Evolutionary conservation across 306 rosid species (phyloP), one percentile per base, ranked within the genome.

Genomic region (Cucurbita maxima): DNA sequence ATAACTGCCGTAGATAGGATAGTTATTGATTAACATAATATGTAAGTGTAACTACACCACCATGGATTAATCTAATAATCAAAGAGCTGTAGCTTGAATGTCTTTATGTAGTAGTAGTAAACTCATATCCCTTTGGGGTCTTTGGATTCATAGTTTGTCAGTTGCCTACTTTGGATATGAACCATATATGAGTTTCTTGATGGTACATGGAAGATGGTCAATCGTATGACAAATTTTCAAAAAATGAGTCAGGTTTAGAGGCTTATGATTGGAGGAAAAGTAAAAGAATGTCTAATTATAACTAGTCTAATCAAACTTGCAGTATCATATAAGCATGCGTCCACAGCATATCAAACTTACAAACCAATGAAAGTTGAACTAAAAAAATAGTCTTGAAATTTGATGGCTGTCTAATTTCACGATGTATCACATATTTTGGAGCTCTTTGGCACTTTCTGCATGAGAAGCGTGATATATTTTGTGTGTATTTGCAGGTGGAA

Each of bases 401-500:
- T 19, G 38, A 20, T 66, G 54, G 72, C 53, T 5, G 9, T 18
- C 5, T 69, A 48, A 25, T 69, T 45, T 13, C 43, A 69, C 13
- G 58, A 69, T 25, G 20, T 50, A 48, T 48, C 30, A 36, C 25
- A 25, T 30, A 69, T 14, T 36, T 71, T 71, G 59, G 44, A 71
- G 55, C 37, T 25, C 58, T 15, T 25, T 22, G 18, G 2, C 5
- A 0, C 40, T 30, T 71, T 48, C 25, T 18, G 34, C 16, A 6
- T 38, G 61, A 53, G 51, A 36, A 34, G 41, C 10, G 3, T 53
- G 62, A 48, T 78, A n/a, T 54, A 47, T 55, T 57, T 60, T 80
- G 38, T 68, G 38, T 68, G 72, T 79, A 54, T 73, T 77, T 83
- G 72, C 86, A 95, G 99, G 97, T 68, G 99, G 86, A 0, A 89